Evolutionary conservation across 2,329 filamentous ascomycete genomes (phyloP).

Genomic region (Stemphylium vesicarium): DNA sequence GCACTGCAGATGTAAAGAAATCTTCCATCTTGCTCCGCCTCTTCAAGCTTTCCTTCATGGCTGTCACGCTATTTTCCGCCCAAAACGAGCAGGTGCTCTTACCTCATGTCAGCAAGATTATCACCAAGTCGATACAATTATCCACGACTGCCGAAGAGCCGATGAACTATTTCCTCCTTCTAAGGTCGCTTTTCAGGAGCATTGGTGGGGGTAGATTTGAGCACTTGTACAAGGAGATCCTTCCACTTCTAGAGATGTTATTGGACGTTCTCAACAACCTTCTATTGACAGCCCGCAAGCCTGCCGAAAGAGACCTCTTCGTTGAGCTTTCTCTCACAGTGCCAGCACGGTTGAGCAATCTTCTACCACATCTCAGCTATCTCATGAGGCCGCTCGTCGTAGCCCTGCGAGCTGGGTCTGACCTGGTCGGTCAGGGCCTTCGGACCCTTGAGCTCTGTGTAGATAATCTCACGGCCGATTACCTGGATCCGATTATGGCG

Average conservation of each 20-base stretch:
- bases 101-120: conserved; percentile 95
- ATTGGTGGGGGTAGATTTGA: conserved; percentile 98
- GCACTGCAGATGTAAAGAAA: conserved; percentile 87
- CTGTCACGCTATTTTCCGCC: conserved; percentile 90
- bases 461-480: conserved; percentile 96
- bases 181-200: conserved; percentile 91
- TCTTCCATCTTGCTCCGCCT: conserved; percentile 90
- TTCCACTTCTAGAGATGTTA: conserved; percentile 95
- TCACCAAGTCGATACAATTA: conserved; percentile 95
- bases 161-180: conserved; percentile 96
- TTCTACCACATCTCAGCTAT: conserved; percentile 93
- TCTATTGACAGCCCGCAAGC: conserved; percentile 86
- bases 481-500: conserved; percentile 98
- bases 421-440: conserved; percentile 92
- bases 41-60: conserved; percentile 99
- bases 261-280: conserved; percentile 96
- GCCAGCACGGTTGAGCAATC: conserved; percentile 88
- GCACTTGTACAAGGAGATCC: conserved; percentile 95
- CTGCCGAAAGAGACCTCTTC: conserved; percentile 90
- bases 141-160: conserved; percentile 96
- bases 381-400: conserved; percentile 98
- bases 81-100: conserved; percentile 96
- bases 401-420: conserved; percentile 85
- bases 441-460: conserved; percentile 95
- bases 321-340: conserved; percentile 97